Evolutionary conservation across 1,139 yeast species (phyloP).

Genomic region (Sugiyamaella neomexicana): DNA sequence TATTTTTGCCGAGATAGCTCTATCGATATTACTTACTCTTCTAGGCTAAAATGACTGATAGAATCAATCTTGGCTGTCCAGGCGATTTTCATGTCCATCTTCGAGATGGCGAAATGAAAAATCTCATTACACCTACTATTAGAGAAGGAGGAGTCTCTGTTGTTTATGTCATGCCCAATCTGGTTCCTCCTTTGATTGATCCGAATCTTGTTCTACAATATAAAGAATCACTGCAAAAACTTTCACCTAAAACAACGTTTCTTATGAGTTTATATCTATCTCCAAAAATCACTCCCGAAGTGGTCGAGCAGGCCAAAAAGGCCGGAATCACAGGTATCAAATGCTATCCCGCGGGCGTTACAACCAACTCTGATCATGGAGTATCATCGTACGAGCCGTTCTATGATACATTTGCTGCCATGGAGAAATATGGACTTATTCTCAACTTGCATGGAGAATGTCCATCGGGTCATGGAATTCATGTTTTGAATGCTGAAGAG

Average conservation of each 20-base stretch:
- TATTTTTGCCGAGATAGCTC: background rate
- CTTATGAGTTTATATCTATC: slow-evolving; percentile 87
- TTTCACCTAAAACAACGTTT: slow-evolving; percentile 82
- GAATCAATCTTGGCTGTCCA: slow-evolving; percentile 69
- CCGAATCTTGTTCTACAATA: slow-evolving; percentile 71
- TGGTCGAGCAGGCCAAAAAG: slow-evolving; percentile 76
- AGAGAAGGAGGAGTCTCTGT: slow-evolving; percentile 87
- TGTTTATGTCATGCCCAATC: slow-evolving; percentile 94
- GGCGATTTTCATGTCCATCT: slow-evolving; percentile 97
- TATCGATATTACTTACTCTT: no score
- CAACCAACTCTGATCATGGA: slow-evolving; percentile 91
- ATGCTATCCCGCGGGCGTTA: slow-evolving; percentile 98
- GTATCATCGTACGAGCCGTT: slow-evolving; percentile 87
- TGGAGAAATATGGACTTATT: slow-evolving; percentile 75
- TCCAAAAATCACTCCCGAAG: slow-evolving; percentile 77
- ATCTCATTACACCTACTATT: slow-evolving; percentile 85
- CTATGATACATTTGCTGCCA: slow-evolving; percentile 84
- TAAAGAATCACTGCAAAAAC: slow-evolving; percentile 58
- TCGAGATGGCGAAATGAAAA: slow-evolving; percentile 92
- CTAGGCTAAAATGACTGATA: slow-evolving; percentile 23
- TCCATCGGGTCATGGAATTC: slow-evolving; percentile 65
- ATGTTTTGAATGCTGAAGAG: slow-evolving; percentile 91
- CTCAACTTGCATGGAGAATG: slow-evolving; percentile 95
- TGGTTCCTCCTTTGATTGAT: slow-evolving; percentile 90
- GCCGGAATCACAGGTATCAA: slow-evolving; percentile 73